Evolutionary conservation across 2,329 filamentous ascomycete genomes (phyloP).

Genomic region (Myrmaecium sp.): DNA sequence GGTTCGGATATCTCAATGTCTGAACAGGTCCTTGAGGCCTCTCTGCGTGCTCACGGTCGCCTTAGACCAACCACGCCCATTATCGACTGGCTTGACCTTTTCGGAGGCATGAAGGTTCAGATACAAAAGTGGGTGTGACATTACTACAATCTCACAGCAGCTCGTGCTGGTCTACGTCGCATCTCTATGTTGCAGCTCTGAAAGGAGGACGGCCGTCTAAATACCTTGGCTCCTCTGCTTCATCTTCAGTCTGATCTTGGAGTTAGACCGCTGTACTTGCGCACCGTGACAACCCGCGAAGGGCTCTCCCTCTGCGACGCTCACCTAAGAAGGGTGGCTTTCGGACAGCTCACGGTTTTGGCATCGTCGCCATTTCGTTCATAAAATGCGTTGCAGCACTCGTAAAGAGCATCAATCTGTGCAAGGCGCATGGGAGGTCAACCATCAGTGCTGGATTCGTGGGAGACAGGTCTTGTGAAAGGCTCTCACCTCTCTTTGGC

Average conservation of each 20-base stretch:
- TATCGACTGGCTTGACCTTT: conserved; percentile 35
- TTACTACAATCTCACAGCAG: too few species aligned
- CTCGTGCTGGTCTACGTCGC: conserved; percentile 3
- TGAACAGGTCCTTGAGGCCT: conserved; percentile 74
- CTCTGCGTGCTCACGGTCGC: conserved; percentile 94
- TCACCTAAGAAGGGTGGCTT: conserved; percentile 52
- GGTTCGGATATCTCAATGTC: conserved; percentile 80
- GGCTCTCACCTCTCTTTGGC: conserved; percentile 36
- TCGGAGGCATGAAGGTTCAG: conserved; percentile 25
- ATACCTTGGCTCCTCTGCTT: conserved; percentile 46
- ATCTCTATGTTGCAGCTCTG: conserved; percentile 2
- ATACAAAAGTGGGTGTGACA: conserved; percentile 26
- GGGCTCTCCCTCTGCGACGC: not conserved
- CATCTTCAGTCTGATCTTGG: conserved; percentile 53
- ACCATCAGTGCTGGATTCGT: not conserved
- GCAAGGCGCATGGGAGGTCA: conserved; percentile 13
- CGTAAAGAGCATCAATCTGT: conserved; percentile 72
- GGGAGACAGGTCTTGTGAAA: not conserved
- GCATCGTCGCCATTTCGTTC: conserved; percentile 59
- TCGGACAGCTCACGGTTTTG: conserved; percentile 69
- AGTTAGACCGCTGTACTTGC: too few species aligned
- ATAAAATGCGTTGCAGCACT: conserved; percentile 88
- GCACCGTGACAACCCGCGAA: too few species aligned
- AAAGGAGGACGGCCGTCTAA: too few species aligned
- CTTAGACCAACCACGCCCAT: conserved; percentile 61